Evolutionary conservation across 257 asterid genomes (phyloP).

Genomic region (Ocimum tenuiflorum): DNA sequence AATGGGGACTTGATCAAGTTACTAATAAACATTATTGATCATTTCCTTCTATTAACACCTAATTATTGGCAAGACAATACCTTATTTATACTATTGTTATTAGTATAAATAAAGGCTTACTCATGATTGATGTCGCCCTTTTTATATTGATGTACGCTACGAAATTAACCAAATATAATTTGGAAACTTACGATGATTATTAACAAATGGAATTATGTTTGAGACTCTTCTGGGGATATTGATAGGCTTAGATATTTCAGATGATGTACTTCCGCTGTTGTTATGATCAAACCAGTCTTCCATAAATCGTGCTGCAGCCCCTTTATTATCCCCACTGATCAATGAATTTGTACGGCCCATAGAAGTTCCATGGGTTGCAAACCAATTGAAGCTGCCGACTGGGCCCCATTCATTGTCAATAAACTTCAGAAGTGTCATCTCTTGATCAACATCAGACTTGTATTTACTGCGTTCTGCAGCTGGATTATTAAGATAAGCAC

Average conservation of each 20-base stretch:
- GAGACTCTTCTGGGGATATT: conserved; percentile 71
- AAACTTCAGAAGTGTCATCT: conserved; percentile 90
- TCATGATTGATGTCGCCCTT: neutral
- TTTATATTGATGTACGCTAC: no score
- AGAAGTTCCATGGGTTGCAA: conserved; percentile 98
- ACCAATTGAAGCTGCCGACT: conserved; percentile 99
- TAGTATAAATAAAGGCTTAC: neutral
- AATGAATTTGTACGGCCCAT: conserved; percentile 93
- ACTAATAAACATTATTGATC: neutral
- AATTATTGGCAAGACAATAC: neutral
- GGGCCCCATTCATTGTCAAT: conserved; percentile 94
- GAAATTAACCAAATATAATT: neutral
- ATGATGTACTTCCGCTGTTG: conserved; percentile 26
- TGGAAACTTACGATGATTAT: conserved; percentile 54
- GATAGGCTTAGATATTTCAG: conserved; percentile 17
- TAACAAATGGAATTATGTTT: conserved; percentile 55
- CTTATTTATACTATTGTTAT: neutral
- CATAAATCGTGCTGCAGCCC: conserved; percentile 98
- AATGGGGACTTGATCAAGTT: no score
- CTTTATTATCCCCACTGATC: conserved; percentile 98
- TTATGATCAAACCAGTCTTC: conserved; percentile 89
- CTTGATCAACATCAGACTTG: conserved; percentile 78
- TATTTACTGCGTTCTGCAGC: conserved; percentile 79
- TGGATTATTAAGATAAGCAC: conserved; percentile 92
- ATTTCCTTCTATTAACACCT: neutral